Evolutionary conservation across 179 eudicot genomes (phyloP).

Genomic region (Drosera spatulata): DNA sequence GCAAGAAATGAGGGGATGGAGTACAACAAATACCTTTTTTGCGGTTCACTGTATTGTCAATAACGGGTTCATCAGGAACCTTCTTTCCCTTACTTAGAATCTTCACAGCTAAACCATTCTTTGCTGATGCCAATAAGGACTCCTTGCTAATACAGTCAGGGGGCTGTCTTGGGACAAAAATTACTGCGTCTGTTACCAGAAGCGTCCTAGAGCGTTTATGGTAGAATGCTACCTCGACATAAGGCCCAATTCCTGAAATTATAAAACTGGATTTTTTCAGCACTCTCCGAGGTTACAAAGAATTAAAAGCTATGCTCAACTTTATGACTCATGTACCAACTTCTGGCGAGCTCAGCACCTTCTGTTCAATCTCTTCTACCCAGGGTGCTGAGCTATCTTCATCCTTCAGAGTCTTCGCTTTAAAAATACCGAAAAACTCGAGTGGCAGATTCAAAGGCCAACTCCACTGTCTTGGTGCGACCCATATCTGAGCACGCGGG

Average conservation of each 20-base stretch:
- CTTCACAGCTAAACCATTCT: slow-evolving; percentile 93
- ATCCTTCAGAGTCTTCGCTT: slow-evolving; percentile 72
- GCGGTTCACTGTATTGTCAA: slow-evolving; percentile 64
- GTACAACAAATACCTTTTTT: slow-evolving; percentile 52
- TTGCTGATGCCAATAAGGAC: slow-evolving; percentile 76
- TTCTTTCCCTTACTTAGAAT: slow-evolving; percentile 85
- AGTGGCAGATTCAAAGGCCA: slow-evolving; percentile 97
- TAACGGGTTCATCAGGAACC: slow-evolving; percentile 71
- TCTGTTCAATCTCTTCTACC: slow-evolving; percentile 92
- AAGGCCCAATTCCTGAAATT: slow-evolving; percentile 80
- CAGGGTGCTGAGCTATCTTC: slow-evolving; percentile 79
- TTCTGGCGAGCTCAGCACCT: slow-evolving; percentile 94
- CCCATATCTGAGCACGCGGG: slow-evolving; percentile 88
- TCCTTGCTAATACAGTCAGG: slow-evolving; percentile 73
- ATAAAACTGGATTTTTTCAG: background rate
- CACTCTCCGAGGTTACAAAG: too few relatives aligned
- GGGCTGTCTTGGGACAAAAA: slow-evolving; percentile 79
- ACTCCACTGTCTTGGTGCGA: slow-evolving; percentile 99
- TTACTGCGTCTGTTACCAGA: slow-evolving; percentile 92
- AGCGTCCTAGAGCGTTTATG: slow-evolving; percentile 84
- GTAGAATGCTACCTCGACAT: slow-evolving; percentile 93
- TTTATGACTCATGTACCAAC: slow-evolving; percentile 47
- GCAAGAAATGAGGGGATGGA: too few relatives aligned
- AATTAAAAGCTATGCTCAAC: too few relatives aligned
- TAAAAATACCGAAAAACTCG: slow-evolving; percentile 87